A percentile compares a stretch with the other conserved stretches of the same genome.
Evolutionary conservation across 129 eudicot species (phyloP).

Genomic region (Escallonia rubra): DNA sequence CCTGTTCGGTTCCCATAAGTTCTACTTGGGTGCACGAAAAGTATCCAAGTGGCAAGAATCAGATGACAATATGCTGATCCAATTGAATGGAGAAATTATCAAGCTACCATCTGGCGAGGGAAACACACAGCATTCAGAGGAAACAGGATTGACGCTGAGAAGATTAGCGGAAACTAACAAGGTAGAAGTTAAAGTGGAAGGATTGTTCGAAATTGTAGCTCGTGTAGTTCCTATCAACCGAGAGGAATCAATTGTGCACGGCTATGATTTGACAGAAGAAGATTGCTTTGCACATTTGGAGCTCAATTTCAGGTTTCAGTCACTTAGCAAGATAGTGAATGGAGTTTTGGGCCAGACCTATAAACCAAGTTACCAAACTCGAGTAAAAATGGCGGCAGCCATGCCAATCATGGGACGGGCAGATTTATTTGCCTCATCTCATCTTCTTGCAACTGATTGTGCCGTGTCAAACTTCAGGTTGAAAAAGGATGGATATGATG

Average conservation of each 20-base stretch:
- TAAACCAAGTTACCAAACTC: conserved; percentile 5
- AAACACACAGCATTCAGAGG: background rate
- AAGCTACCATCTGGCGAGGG: conserved; percentile 1
- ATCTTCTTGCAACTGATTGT: conserved; percentile 16
- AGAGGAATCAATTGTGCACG: conserved; percentile 17
- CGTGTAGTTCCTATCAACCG: conserved; percentile 20
- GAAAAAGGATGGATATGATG: background rate
- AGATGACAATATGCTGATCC: background rate
- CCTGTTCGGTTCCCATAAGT: conserved; percentile 10
- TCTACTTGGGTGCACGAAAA: conserved; percentile 15
- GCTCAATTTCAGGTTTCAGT: conserved; percentile 20
- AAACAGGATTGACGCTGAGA: background rate
- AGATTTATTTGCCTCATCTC: background rate
- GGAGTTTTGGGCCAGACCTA: conserved; percentile 26
- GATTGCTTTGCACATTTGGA: conserved; percentile 20
- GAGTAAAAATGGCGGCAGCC: conserved; percentile 12
- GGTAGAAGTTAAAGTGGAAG: conserved; percentile 6
- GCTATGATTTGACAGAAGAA: conserved; percentile 15
- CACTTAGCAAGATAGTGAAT: conserved; percentile 6
- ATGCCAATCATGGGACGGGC: conserved; percentile 17
- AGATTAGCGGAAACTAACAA: conserved; percentile 7
- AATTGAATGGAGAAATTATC: conserved; percentile 12
- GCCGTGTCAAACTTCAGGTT: conserved; percentile 6
- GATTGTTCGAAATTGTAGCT: conserved; percentile 16
- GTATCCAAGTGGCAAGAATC: conserved; percentile 20